Evolutionary conservation across 768 basidiomycete species (phyloP).

Genomic region (Mycena epipterygia): DNA sequence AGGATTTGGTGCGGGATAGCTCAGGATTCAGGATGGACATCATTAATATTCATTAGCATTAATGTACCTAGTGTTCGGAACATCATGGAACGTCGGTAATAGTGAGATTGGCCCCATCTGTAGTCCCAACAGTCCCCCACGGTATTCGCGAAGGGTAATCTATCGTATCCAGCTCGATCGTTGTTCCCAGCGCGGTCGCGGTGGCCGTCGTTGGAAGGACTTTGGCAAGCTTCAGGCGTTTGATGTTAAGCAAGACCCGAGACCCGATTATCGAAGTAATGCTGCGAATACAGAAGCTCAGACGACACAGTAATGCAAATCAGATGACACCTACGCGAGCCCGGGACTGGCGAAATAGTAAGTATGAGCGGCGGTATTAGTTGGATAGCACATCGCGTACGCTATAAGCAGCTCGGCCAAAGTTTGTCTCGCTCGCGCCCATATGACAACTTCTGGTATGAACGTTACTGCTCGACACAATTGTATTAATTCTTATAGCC

Average conservation of each 20-base stretch:
- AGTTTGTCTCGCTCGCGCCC: constrained; percentile 27
- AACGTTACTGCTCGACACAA: constrained; percentile 22
- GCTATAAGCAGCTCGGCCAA: constrained; percentile 31
- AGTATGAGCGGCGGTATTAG: background rate
- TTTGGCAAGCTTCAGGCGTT: background rate
- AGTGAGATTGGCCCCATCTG: no score
- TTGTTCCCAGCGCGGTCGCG: background rate
- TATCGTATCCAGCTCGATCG: constrained; percentile 31
- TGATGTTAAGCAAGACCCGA: constrained; percentile 33
- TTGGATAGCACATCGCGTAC: background rate
- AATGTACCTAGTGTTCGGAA: no score
- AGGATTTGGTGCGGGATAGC: no score
- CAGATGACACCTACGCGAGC: constrained; percentile 19
- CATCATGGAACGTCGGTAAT: no score
- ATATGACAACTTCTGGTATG: constrained; percentile 29
- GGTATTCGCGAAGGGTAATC: constrained; percentile 29
- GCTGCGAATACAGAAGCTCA: no score
- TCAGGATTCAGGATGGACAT: no score
- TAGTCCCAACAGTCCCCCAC: constrained; percentile 21
- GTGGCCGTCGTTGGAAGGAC: constrained; percentile 13
- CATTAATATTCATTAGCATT: no score
- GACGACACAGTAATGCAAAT: no score
- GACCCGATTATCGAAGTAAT: constrained; percentile 32
- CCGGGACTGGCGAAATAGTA: constrained; percentile 21
- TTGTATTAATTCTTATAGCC: no score